phyloP scores from a whole-genome alignment of 495 filamentous ascomycete genomes.

The Daldinia bambusicola region DNA sequence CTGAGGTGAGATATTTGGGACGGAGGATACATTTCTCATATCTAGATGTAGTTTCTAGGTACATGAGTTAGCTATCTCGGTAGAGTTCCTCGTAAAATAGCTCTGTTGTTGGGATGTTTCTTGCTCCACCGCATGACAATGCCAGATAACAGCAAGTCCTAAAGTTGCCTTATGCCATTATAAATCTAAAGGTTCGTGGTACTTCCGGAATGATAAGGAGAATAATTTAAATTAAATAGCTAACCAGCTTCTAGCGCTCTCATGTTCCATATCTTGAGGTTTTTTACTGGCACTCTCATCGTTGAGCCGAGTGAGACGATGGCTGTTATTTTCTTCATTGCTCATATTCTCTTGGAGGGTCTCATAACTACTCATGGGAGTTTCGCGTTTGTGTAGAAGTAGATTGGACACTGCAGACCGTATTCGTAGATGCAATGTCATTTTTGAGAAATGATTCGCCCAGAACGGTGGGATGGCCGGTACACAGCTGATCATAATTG shows the following conservation, averaged over 20 bases:
- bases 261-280: background rate
- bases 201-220: too few species aligned
- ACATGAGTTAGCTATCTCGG: too few species aligned
- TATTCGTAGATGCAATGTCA: background rate
- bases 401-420: background rate
- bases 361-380: background rate
- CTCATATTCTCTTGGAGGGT: background rate
- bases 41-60: too few species aligned
- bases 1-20: too few species aligned
- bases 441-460: background rate
- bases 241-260: background rate
- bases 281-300: background rate
- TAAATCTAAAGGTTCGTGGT: too few species aligned
- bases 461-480: background rate
- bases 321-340: background rate
- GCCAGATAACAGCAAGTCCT: too few species aligned
- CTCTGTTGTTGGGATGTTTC: too few species aligned
- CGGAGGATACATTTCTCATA: too few species aligned
- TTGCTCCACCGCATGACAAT: too few species aligned
- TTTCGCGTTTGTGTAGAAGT: background rate
- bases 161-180: too few species aligned
- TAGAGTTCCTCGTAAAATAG: too few species aligned
- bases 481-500: conserved; percentile 6
- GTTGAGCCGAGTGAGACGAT: conserved; percentile 13
- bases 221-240: background rate